Percentiles rank a stretch among this genome's conserved stretches.
Evolutionary conservation across 139 green algal species (phyloP).

Genomic region (Nannochloris sp.): DNA sequence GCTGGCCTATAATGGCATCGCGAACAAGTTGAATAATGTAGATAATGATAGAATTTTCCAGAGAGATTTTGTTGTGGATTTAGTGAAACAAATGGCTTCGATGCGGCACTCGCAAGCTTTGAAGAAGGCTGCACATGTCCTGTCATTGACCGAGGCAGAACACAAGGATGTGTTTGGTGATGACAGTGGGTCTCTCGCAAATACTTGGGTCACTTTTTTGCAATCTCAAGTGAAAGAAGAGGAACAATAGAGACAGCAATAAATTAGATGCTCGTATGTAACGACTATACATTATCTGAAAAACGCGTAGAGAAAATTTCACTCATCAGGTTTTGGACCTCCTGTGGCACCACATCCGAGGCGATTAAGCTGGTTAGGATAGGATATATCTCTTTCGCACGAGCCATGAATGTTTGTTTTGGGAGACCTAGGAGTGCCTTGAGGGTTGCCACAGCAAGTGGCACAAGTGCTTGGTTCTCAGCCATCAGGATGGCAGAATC

Average conservation of each 20-base stretch:
- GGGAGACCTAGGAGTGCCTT: conserved; percentile 49
- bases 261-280: too few species aligned
- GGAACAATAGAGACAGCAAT: neutral
- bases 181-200: conserved; percentile 9
- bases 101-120: neutral
- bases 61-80: neutral
- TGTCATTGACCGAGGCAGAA: neutral
- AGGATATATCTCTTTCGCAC: conserved; percentile 80
- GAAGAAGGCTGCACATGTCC: neutral
- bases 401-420: conserved; percentile 49
- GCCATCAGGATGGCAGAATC: conserved; percentile 22
- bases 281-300: too few species aligned
- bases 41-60: neutral
- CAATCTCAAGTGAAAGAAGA: conserved; percentile 14
- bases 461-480: conserved; percentile 56
- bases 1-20: neutral
- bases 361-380: conserved; percentile 72
- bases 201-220: conserved; percentile 26
- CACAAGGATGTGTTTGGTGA: neutral
- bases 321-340: conserved; percentile 77
- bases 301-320: conserved; percentile 66
- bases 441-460: conserved; percentile 59
- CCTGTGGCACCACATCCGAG: conserved; percentile 65
- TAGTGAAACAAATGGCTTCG: neutral
- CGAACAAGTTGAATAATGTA: neutral